Conservation (phyloP, 192 early-diverging fungal species). For the Backusella australiensis region DNA sequence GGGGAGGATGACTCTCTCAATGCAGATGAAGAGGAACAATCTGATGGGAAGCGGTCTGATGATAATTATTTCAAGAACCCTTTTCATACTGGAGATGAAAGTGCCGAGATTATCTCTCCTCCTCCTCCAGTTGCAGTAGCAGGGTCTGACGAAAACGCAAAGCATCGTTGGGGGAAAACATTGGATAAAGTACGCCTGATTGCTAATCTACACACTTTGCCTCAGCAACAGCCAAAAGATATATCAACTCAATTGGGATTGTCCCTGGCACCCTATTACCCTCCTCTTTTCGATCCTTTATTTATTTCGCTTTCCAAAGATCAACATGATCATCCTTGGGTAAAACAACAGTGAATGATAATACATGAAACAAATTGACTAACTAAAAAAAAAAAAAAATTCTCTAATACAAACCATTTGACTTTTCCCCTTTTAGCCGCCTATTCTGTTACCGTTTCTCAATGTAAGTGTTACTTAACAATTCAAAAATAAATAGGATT, state of each 20-base stretch:
- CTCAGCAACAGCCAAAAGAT: background rate
- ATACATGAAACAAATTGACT: too few relatives aligned
- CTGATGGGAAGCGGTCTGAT: background rate
- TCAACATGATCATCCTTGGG: conserved; percentile 19
- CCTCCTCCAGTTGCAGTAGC: background rate
- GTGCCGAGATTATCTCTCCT: background rate
- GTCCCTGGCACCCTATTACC: conserved; percentile 22
- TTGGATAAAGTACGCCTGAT: conserved; percentile 27
- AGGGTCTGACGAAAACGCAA: conserved; percentile 10
- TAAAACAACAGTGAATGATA: background rate
- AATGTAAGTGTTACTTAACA: background rate
- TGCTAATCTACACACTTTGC: conserved; percentile 9
- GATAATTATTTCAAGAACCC: conserved; percentile 1
- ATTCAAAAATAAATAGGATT: background rate
- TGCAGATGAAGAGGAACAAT: background rate
- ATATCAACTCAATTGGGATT: background rate
- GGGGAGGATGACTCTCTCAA: background rate
- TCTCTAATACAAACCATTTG: background rate
- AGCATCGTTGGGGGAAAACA: conserved; percentile 30
- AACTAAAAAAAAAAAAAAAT: background rate
- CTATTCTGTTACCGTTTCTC: conserved; percentile 18
- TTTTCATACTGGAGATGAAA: background rate
- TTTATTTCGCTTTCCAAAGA: conserved; percentile 21
- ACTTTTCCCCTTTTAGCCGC: conserved; percentile 17
- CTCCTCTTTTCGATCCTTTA: conserved; percentile 22